Conservation (phyloP, 2,329 filamentous ascomycete species). For the Lizonia empirigonia region DNA sequence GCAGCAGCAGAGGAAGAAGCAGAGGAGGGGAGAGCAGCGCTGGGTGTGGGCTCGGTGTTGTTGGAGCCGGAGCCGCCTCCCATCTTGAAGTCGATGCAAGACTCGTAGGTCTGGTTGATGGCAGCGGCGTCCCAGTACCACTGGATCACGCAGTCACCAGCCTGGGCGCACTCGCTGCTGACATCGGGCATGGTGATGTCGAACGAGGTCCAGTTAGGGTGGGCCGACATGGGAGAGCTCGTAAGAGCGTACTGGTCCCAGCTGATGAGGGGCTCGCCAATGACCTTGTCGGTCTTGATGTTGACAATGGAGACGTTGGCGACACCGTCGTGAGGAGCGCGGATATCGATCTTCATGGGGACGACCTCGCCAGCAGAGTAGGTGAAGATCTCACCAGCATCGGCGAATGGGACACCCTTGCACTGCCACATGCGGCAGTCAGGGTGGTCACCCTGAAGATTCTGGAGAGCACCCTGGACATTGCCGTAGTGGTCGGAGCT, state of each 20-base stretch:
- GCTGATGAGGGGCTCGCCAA: conserved; percentile 60
- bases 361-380: conserved; percentile 59
- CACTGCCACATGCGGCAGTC: conserved; percentile 63
- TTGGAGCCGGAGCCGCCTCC: conserved; percentile 30
- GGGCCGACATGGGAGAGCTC: conserved; percentile 47
- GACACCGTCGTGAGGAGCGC: conserved; percentile 60
- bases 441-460: conserved; percentile 50
- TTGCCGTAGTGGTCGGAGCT: conserved; percentile 61
- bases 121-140: conserved; percentile 66
- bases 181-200: conserved; percentile 62
- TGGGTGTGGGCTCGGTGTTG: conserved; percentile 11
- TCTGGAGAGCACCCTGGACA: conserved; percentile 61
- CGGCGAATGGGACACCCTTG: conserved; percentile 64
- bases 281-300: conserved; percentile 57
- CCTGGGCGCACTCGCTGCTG: conserved; percentile 52
- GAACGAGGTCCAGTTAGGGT: conserved; percentile 56
- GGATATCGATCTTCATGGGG: conserved; percentile 54
- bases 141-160: conserved; percentile 62
- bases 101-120: conserved; percentile 67
- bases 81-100: conserved; percentile 65
- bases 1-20: conserved; percentile 8
- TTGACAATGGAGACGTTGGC: conserved; percentile 66
- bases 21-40: conserved; percentile 10
- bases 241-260: conserved; percentile 63
- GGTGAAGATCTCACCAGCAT: conserved; percentile 57